Percentiles rank a stretch among this genome's conserved stretches.
Conservation (phyloP, 2,329 filamentous ascomycete species). For the Hymenoscyphus repandus region DNA sequence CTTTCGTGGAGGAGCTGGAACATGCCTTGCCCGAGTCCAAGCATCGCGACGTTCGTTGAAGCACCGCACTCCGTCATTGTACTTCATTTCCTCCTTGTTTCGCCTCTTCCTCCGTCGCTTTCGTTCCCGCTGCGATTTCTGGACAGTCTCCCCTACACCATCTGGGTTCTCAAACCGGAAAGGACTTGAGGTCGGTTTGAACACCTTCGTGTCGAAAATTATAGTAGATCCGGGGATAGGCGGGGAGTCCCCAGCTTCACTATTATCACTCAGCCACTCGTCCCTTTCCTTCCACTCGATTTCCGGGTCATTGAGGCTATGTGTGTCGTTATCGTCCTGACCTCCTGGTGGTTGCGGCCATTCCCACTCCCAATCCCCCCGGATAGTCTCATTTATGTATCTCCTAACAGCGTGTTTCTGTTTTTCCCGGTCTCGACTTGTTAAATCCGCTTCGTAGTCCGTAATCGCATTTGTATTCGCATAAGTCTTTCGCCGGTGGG, state of each 20-base stretch:
- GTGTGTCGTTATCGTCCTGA: neutral
- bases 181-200: slow-evolving; percentile 19
- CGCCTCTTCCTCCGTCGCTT: slow-evolving; percentile 43
- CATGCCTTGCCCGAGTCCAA: slow-evolving; percentile 74
- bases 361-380: slow-evolving; percentile 54
- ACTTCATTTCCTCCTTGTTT: slow-evolving; percentile 60
- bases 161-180: slow-evolving; percentile 38
- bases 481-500: slow-evolving; percentile 23
- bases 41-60: slow-evolving; percentile 73
- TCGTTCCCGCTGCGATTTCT: slow-evolving; percentile 18
- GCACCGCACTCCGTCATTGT: slow-evolving; percentile 78
- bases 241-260: slow-evolving; percentile 20
- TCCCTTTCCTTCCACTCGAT: slow-evolving; percentile 29
- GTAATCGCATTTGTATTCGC: slow-evolving; percentile 35
- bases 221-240: slow-evolving; percentile 6
- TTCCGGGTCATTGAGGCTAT: slow-evolving; percentile 5
- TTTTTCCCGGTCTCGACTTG: slow-evolving; percentile 56
- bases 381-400: slow-evolving; percentile 49
- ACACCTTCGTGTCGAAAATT: slow-evolving; percentile 11
- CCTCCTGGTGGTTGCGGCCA: slow-evolving; percentile 42
- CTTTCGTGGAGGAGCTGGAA: slow-evolving; percentile 28
- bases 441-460: slow-evolving; percentile 51
- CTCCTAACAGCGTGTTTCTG: slow-evolving; percentile 58
- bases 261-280: slow-evolving; percentile 30
- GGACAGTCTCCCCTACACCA: slow-evolving; percentile 30